Evolutionary conservation across 2,329 filamentous ascomycete species (phyloP).

Genomic region (Aplosporella prunicola): DNA sequence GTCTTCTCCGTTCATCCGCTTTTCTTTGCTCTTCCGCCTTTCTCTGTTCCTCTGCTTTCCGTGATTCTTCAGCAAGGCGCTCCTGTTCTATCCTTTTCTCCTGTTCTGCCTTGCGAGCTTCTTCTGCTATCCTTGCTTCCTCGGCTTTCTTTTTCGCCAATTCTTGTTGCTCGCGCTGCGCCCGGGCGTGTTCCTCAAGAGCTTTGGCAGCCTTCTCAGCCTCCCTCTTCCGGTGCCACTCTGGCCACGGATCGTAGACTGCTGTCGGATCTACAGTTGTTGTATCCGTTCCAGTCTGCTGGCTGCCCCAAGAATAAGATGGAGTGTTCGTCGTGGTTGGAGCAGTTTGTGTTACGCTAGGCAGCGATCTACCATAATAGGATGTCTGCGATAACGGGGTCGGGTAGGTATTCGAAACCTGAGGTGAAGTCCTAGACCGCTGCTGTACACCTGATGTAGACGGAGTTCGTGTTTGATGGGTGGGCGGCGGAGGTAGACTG

Average conservation of each 20-base stretch:
- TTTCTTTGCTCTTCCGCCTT: slow-evolving; percentile 16
- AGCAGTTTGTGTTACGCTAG: slow-evolving; percentile 6
- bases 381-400: background rate
- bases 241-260: slow-evolving; percentile 45
- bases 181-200: slow-evolving; percentile 26
- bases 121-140: slow-evolving; percentile 19
- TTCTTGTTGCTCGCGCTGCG: slow-evolving; percentile 20
- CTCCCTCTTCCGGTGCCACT: slow-evolving; percentile 36
- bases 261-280: slow-evolving; percentile 43
- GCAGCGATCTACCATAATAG: slow-evolving; percentile 1
- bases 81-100: slow-evolving; percentile 18
- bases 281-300: background rate
- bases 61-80: slow-evolving; percentile 14
- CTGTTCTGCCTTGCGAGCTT: slow-evolving; percentile 20
- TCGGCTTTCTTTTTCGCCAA: slow-evolving; percentile 18
- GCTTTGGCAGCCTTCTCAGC: slow-evolving; percentile 23
- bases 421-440: background rate
- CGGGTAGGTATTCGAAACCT: background rate
- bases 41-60: slow-evolving; percentile 13
- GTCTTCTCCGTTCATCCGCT: slow-evolving; percentile 17
- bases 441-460: slow-evolving; percentile 1
- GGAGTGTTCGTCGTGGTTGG: background rate
- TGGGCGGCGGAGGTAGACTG: background rate
- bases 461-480: background rate
- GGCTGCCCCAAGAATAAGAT: slow-evolving; percentile 1